Base-by-base conservation (phyloP, 2,329 filamentous ascomycete genomes). In the Phyllosticta citrichinensis region DNA sequence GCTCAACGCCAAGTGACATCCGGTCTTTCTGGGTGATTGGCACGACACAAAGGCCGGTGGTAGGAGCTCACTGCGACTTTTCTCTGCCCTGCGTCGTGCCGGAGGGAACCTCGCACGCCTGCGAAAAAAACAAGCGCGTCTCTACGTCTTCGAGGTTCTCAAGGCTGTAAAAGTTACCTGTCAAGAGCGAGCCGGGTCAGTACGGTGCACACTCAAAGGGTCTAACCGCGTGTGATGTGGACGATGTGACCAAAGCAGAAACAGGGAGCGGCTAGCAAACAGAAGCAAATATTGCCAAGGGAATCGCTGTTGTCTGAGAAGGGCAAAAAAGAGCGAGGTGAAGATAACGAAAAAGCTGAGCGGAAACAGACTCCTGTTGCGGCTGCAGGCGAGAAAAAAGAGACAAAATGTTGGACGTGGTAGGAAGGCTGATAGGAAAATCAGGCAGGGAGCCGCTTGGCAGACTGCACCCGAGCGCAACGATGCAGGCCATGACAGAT, bases 111-210 rank as follows among this genome's bases (percentile, higher is more conserved):
- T 87, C 89, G 73, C 87, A 93, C 6, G 87, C 93, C 73, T 99
- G 94, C 0, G 91, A 86, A 74, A 97, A 99, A 78, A 97, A 97
- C 56, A 97, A 81, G 50, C 88, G 84, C 4, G 90, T 89, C 4
- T 85, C 82, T 63, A 80, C 79, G 64, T 87, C 81, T 68, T 86
- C 85, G 61, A 90, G 85, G 73, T 97, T 99, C 60, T 81, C 81
- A 68, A 99, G 96, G 70, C 87, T 89, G 75, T 99, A 99, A 68
- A 91, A 88, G 71, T 97, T 97, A 57, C 93, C 93, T 97, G 54
- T 30, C 12, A 54, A 50, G 17, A 52, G 47, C 20, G 47, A 52
- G 58, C 22, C 54, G 40, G 27, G 57, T 64, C 55, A 57, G 62
- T 25, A 33, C 35, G 47, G 24, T 47, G 47, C 51, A 22, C 35